Percentiles rank a stretch among this genome's conserved stretches.
Evolutionary conservation across 1,284 basidiomycete genomes (phyloP).

Genomic region (Tylopilus orsonianus): DNA sequence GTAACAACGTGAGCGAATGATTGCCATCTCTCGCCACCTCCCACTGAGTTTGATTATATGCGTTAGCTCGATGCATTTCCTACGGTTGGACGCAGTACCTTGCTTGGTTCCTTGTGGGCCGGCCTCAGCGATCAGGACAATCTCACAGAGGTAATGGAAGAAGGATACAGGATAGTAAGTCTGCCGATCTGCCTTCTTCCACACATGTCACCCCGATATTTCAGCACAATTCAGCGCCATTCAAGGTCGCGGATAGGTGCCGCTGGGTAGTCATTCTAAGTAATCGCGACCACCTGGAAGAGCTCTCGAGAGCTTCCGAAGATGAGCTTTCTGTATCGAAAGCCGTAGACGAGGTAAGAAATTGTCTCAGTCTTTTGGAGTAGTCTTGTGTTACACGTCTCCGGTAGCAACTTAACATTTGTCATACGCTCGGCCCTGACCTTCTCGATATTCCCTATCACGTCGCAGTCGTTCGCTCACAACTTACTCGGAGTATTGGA

Average conservation of each 20-base stretch:
- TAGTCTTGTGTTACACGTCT: background rate
- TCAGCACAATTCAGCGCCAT: conserved; percentile 37
- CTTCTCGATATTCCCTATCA: background rate
- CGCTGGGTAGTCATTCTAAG: conserved; percentile 42
- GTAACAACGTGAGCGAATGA: background rate
- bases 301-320: background rate
- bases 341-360: background rate
- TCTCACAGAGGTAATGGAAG: conserved; percentile 10
- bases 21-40: background rate
- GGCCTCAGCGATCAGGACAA: conserved; percentile 10
- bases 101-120: conserved; percentile 21
- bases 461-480: background rate
- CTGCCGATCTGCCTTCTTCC: background rate
- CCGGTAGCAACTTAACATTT: background rate
- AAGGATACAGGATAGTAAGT: conserved; percentile 24
- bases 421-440: background rate
- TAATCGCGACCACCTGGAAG: conserved; percentile 38
- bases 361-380: background rate
- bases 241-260: conserved; percentile 40
- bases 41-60: background rate
- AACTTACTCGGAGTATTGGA: background rate
- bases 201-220: background rate
- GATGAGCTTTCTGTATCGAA: background rate
- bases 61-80: conserved; percentile 1
- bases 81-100: conserved; percentile 17